Conservation (phyloP, 208 protist genomes). For the Acanthamoeba comandoni region DNA sequence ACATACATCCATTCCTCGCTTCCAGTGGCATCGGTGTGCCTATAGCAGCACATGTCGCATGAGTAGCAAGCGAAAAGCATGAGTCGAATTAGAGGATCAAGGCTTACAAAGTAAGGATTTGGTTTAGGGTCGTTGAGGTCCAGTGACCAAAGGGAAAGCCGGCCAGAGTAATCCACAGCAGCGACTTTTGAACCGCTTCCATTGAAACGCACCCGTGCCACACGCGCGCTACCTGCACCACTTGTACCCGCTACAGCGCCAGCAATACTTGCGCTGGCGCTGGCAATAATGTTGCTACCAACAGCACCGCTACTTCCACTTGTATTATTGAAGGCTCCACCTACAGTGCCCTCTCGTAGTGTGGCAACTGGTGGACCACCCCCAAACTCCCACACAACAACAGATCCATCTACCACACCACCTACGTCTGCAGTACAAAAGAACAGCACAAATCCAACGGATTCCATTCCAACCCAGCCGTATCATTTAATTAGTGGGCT, state of each 20-base stretch:
- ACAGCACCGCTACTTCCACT: too few species aligned
- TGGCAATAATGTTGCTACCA: too few species aligned
- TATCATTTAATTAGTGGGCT: not conserved
- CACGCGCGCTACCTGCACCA: not conserved
- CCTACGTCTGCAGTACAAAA: conserved; percentile 19
- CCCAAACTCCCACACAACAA: conserved; percentile 31
- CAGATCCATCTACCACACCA: conserved; percentile 13
- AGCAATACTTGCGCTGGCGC: too few species aligned
- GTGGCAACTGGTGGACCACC: not conserved
- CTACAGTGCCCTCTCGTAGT: too few species aligned
- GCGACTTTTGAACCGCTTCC: conserved; percentile 50
- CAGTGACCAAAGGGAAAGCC: conserved; percentile 37
- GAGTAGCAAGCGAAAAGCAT: too few species aligned
- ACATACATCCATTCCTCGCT: conserved; percentile 41
- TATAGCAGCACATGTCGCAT: too few species aligned
- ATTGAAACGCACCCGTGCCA: conserved; percentile 48
- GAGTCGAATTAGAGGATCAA: not conserved
- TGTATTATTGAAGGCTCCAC: too few species aligned
- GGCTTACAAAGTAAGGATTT: conserved; percentile 18
- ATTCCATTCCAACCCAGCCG: not conserved
- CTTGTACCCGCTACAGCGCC: conserved; percentile 18
- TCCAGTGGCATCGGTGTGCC: conserved; percentile 1
- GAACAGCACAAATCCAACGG: not conserved
- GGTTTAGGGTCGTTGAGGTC: conserved; percentile 9
- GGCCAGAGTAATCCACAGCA: conserved; percentile 20